Percentiles rank a stretch among this genome's conserved stretches.
Conservation (phyloP, 805 yeast genomes). For the Priceomyces melissophilus region DNA sequence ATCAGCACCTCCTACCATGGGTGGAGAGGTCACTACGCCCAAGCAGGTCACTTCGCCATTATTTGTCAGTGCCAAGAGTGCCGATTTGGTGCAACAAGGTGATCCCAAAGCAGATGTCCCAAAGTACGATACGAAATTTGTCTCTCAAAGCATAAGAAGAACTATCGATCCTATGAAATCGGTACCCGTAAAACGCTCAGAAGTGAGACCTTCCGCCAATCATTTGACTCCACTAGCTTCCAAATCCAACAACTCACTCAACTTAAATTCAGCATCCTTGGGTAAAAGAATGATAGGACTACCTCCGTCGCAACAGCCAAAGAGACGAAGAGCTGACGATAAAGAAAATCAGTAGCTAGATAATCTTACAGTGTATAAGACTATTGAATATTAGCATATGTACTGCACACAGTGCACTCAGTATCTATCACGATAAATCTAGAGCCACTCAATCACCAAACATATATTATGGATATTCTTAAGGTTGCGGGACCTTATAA, state of each 20-base stretch:
- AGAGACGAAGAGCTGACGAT: too few relatives aligned
- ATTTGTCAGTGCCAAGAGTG: slow-evolving; percentile 66
- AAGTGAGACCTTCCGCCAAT: slow-evolving; percentile 2
- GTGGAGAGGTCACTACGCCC: not conserved
- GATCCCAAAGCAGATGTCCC: slow-evolving; percentile 48
- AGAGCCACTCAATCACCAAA: too few relatives aligned
- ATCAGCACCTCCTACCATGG: not conserved
- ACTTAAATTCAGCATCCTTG: slow-evolving; percentile 5
- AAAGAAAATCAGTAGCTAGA: too few relatives aligned
- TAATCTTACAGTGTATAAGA: too few relatives aligned
- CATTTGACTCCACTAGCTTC: slow-evolving; percentile 1
- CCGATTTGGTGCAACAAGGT: slow-evolving; percentile 53
- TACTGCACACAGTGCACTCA: too few relatives aligned
- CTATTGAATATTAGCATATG: too few relatives aligned
- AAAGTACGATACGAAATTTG: slow-evolving; percentile 48
- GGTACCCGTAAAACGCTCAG: slow-evolving; percentile 52
- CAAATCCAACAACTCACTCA: not conserved
- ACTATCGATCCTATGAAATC: slow-evolving; percentile 69
- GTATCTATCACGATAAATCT: too few relatives aligned
- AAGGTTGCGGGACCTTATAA: slow-evolving; percentile 34
- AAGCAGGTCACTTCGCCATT: slow-evolving; percentile 13
- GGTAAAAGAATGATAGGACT: slow-evolving; percentile 31
- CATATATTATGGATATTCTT: too few relatives aligned
- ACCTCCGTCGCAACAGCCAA: slow-evolving; percentile 27
- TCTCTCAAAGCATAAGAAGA: slow-evolving; percentile 47